These are phyloP conservation scores for Ocimum tenuiflorum DNA, from an alignment of 257 asterid genomes.

Conservation along the genomic window DNA sequence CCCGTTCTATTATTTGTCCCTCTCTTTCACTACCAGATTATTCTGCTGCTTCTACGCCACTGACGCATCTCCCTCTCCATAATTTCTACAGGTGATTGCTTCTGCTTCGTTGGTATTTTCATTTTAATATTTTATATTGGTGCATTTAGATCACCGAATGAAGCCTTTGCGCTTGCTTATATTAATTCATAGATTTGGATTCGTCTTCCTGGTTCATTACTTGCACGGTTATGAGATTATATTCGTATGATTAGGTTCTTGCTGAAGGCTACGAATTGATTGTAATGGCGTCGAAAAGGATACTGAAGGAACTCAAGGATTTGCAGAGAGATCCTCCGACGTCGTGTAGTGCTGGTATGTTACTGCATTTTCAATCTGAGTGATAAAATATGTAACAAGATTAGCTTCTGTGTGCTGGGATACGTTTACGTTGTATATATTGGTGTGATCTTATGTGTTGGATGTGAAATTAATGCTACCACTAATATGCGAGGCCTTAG, in stretches of 20 bases:
- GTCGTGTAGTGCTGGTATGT: conserved; percentile 45
- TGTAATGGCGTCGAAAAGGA: conserved; percentile 42
- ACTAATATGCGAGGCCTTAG: not conserved
- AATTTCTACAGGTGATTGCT: conserved; percentile 13
- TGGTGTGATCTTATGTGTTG: not conserved
- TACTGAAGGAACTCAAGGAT: conserved; percentile 50
- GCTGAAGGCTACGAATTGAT: conserved; percentile 15
- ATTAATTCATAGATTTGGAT: not conserved
- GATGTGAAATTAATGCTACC: not conserved
- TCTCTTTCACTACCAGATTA: too few species aligned
- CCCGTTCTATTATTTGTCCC: too few species aligned
- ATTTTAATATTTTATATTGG: not conserved
- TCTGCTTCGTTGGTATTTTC: not conserved
- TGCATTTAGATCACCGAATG: not conserved
- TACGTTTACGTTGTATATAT: not conserved
- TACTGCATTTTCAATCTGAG: not conserved
- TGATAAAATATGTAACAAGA: not conserved
- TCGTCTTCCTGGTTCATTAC: conserved; percentile 1
- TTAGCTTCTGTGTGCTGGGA: conserved; percentile 1
- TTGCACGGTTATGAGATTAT: not conserved
- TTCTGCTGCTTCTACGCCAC: too few species aligned
- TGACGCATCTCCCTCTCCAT: not conserved
- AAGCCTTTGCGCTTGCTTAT: not conserved
- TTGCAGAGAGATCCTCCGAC: conserved; percentile 55
- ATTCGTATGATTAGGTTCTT: conserved; percentile 12